Evolutionary conservation across 2,329 filamentous ascomycete genomes (phyloP), one percentile per base, ranked within the genome.

Genomic region (Onygenales sp.): DNA sequence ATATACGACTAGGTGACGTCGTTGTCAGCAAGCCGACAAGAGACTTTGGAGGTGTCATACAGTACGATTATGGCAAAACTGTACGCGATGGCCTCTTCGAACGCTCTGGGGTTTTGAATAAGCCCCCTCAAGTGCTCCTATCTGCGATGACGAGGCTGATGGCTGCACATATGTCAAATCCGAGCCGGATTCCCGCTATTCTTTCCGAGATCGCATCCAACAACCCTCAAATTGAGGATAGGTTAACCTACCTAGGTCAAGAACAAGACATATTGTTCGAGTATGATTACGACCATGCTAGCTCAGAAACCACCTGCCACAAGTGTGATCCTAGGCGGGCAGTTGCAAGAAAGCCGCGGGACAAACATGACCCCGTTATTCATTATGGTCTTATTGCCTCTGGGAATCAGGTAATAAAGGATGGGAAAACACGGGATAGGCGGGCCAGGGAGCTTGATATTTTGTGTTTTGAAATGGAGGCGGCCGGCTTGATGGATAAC

Each of bases 401-500:
- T 11, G 63, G 55, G 11, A 62, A 65, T 42, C 56, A 59, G 17
- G 59, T 65, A 1, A 56, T 65, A 8, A 64, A 60, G 42, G 53
- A 61, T 45, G 56, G 52, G 2, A 17, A 32, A 1, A 52, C 39
- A 2, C 50, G 62, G n/a, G 57, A 57, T n/a, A 49, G 17, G 39
- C 27, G 57, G 6, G 49, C 48, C 32, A 13, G 11, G 9, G 49
- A 62, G 43, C 53, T 51, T 43, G 52, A 48, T 36, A 53, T 62
- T 0, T 44, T 63, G 3, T 65, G 63, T 33, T 65, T 68, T 13
- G 66, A 68, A 53, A 69, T 67, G 65, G 65, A 68, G 51, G 60
- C 62, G 10, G 63, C 59, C 8, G 62, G 64, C 7, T 37, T 63
- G 9, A 61, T 58, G 55, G 56, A 62, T 52, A 55, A 58, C 0